A percentile compares a stretch with the other conserved stretches of the same genome.
phyloP scores from a whole-genome alignment of 306 rosid species.

The Quercus agrifolia region DNA sequence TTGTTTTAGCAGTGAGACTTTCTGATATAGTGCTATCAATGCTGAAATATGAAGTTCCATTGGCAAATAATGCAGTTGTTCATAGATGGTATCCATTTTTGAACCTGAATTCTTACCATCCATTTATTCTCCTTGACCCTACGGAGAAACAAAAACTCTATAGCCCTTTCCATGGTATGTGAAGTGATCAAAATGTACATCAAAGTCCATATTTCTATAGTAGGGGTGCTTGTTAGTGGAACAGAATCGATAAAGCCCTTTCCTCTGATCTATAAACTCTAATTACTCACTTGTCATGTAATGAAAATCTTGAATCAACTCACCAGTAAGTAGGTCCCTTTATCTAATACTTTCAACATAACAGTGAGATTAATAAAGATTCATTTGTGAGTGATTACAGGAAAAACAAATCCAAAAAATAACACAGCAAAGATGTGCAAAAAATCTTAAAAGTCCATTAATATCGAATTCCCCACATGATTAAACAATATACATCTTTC shows the following conservation, averaged over 20 bases:
- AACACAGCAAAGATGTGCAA: background rate
- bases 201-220: constrained; percentile 75
- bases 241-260: constrained; percentile 68
- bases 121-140: background rate
- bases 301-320: constrained; percentile 66
- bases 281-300: constrained; percentile 56
- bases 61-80: too few relatives aligned
- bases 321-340: constrained; percentile 72
- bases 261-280: constrained; percentile 53
- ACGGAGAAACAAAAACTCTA: background rate
- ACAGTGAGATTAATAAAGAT: background rate
- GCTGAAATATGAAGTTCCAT: too few relatives aligned
- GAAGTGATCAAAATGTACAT: constrained; percentile 80
- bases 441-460: background rate
- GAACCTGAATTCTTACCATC: background rate
- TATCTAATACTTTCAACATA: constrained; percentile 41
- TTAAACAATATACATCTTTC: background rate
- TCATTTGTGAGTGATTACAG: background rate
- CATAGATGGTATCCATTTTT: too few relatives aligned
- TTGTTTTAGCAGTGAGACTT: too few relatives aligned
- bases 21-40: too few relatives aligned
- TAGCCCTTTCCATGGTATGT: constrained; percentile 23
- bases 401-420: background rate
- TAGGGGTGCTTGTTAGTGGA: constrained; percentile 78
- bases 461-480: background rate